phyloP scores from a whole-genome alignment of 2,329 filamentous ascomycete genomes.

The Apiospora aurea region DNA sequence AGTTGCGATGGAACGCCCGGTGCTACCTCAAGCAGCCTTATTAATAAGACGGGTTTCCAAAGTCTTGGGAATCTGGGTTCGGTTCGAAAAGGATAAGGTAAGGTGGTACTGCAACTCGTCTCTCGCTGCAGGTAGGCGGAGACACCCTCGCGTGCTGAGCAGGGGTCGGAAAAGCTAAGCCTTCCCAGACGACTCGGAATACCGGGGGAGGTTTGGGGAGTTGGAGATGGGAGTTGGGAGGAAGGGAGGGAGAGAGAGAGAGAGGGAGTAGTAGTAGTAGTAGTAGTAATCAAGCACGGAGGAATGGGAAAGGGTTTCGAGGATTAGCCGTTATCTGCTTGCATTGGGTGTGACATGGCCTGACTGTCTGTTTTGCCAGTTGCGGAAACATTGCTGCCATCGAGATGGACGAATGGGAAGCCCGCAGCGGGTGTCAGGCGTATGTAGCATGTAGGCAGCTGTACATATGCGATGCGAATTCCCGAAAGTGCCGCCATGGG shows the following conservation, averaged over 20 bases:
- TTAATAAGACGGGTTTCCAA: neutral
- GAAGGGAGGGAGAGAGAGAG: neutral
- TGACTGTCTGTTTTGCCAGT: neutral
- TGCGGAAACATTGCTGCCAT: neutral
- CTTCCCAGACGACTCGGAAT: neutral
- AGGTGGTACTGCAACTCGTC: neutral
- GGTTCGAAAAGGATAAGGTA: neutral
- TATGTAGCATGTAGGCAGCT: neutral
- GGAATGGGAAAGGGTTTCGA: neutral
- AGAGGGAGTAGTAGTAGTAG: neutral
- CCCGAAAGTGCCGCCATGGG: neutral
- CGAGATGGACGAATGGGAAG: neutral
- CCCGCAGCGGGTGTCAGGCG: neutral
- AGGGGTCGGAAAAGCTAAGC: conserved; percentile 12
- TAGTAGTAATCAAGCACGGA: neutral
- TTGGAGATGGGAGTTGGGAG: neutral
- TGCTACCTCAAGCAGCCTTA: neutral
- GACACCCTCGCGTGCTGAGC: neutral
- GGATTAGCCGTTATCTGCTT: neutral
- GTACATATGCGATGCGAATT: neutral
- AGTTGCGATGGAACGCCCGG: neutral
- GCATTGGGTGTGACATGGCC: conserved; percentile 3
- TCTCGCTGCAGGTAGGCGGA: neutral
- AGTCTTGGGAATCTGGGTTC: neutral
- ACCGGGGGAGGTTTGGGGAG: neutral